Conservation (phyloP, 805 yeast genomes). For the Cephaloascus fragrans region DNA sequence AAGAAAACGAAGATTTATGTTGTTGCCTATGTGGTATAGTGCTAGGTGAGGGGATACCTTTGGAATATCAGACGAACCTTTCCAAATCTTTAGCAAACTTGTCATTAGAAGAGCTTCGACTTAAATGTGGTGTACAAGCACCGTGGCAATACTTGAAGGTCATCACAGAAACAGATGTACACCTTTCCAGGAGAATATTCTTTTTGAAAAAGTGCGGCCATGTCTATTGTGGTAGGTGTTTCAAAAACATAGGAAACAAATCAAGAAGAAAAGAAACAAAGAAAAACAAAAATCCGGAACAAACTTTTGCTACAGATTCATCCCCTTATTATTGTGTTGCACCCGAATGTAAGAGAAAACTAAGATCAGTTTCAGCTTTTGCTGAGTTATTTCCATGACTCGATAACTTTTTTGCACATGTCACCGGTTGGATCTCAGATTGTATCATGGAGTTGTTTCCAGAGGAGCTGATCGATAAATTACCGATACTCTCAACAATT, state of each 20-base stretch:
- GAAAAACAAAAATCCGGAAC: constrained; percentile 7
- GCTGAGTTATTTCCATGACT: too few species aligned
- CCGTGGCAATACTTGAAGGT: constrained; percentile 53
- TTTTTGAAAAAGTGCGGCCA: constrained; percentile 67
- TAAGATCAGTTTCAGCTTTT: too few species aligned
- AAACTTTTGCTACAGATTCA: too few species aligned
- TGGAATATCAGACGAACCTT: constrained; percentile 27
- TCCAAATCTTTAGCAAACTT: constrained; percentile 16
- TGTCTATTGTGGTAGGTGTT: constrained; percentile 79
- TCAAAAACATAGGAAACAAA: constrained; percentile 47
- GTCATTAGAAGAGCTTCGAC: constrained; percentile 10
- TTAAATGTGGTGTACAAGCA: constrained; percentile 31
- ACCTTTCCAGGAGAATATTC: constrained; percentile 57
- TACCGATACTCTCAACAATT: too few species aligned
- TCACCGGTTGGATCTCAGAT: too few species aligned
- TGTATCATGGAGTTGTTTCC: too few species aligned
- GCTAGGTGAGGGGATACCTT: constrained; percentile 68
- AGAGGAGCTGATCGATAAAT: too few species aligned
- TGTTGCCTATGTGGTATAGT: constrained; percentile 66
- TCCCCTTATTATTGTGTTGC: too few species aligned
- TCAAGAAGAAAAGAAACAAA: constrained; percentile 13
- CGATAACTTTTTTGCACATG: too few species aligned
- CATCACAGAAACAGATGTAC: constrained; percentile 45
- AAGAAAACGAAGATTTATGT: constrained; percentile 19
- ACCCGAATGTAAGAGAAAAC: too few species aligned